Evolutionary conservation across 2,329 filamentous ascomycete species (phyloP), one percentile per base, ranked within the genome.

Genomic region (Neopestalotiopsis clavispora): DNA sequence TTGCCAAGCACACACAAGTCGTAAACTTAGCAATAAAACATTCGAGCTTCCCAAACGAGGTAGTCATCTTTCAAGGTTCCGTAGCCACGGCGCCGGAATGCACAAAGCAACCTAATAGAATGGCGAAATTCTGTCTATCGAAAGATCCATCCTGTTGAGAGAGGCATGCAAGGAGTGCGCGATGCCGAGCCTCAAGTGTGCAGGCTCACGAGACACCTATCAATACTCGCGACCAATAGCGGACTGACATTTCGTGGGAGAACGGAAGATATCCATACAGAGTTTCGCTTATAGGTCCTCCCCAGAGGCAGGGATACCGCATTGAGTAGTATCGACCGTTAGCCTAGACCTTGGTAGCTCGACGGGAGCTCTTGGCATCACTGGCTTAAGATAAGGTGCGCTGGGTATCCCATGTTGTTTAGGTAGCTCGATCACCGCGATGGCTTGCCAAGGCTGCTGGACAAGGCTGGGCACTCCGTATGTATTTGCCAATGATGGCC

Each of bases 311-410:
- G 23, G 61, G 61, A 64, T 49, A 32, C 61, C 42, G 61, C 40
- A 45, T 64, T 52, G 12, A 52, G 61, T 49, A 64, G 12, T 38
- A 64, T 49, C 20, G 61, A 40, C 61, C 61, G 61, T 64, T 64
- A 64, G 38, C 61, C 61, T 52, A 45, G 40, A 42, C 23, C 20
- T 49, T 20, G 30, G 61, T 38, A 34, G 42, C 20, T 64, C 42
- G 38, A 64, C 61, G n/a, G n/a, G 49, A 64, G 61, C n/a, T 40
- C 61, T 64, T 64, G 61, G 61, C 61, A 28, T 64, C n/a, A 49
- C 9, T 49, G 13, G 61, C 34, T 38, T 20, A 20, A 64, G 61
- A 64, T 64, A 64, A 64, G 61, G 61, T 52, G 40, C 49, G 42
- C n/a, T 52, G 38, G 40, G 61, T 64, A 64, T 28, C 42, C 61